Percentiles rank a stretch among this genome's conserved stretches.
Conservation (phyloP, 768 basidiomycete species). For the Candolleomyces eurysporus region DNA sequence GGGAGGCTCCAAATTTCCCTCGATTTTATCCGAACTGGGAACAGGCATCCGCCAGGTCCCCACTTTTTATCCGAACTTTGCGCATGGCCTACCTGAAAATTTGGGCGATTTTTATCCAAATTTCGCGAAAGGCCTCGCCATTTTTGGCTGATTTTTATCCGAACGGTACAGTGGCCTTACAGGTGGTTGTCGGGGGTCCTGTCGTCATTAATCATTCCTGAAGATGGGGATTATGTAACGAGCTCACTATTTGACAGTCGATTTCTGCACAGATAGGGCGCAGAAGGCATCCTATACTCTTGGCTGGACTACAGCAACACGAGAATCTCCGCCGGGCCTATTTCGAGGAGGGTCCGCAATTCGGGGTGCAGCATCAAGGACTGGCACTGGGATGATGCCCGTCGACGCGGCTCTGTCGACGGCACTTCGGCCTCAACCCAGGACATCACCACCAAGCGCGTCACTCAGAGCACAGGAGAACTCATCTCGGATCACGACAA, state of each 20-base stretch:
- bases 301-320: conserved; percentile 99
- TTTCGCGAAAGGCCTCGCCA: too few species aligned
- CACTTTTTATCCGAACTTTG: too few species aligned
- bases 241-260: conserved; percentile 48
- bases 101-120: too few species aligned
- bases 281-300: conserved; percentile 96
- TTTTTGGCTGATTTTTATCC: too few species aligned
- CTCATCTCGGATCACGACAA: too few species aligned
- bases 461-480: too few species aligned
- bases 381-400: conserved; percentile 36
- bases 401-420: conserved; percentile 55
- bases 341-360: conserved; percentile 96
- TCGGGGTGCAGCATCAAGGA: conserved; percentile 90
- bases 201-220: conserved; percentile 9
- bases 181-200: conserved; percentile 86
- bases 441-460: conserved; percentile 67
- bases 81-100: too few species aligned
- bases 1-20: too few species aligned
- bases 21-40: too few species aligned
- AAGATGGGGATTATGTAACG: not conserved
- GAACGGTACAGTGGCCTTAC: conserved; percentile 90
- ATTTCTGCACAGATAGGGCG: conserved; percentile 92
- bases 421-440: conserved; percentile 93
- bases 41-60: too few species aligned
- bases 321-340: conserved; percentile 98